A percentile compares a stretch with the other conserved stretches of the same genome.
phyloP scores from a whole-genome alignment of 192 early-diverging fungal genomes.

The Backusella circina region DNA sequence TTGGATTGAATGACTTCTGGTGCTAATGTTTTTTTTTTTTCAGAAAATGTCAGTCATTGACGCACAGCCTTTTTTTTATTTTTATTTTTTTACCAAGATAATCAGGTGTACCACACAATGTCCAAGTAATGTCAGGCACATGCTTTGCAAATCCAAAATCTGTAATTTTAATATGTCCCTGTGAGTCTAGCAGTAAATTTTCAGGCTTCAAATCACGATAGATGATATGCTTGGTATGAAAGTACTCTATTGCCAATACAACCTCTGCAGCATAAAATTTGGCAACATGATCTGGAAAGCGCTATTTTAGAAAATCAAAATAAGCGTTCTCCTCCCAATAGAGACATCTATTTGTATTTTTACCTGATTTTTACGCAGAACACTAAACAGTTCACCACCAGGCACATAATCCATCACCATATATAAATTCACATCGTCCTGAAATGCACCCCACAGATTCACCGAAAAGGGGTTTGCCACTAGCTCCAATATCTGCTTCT shows the following conservation, averaged over 20 bases:
- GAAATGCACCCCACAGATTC: conserved; percentile 85
- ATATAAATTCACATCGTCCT: conserved; percentile 88
- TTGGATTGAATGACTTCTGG: conserved; percentile 96
- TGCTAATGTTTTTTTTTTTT: conserved; percentile 78
- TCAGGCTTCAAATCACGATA: conserved; percentile 97
- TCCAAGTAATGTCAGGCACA: conserved; percentile 77
- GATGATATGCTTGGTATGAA: conserved; percentile 88
- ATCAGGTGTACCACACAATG: conserved; percentile 95
- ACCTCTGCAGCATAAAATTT: conserved; percentile 95
- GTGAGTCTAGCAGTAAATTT: conserved; percentile 74
- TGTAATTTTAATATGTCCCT: conserved; percentile 93
- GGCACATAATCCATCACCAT: conserved; percentile 96
- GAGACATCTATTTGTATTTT: neutral
- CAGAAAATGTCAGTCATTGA: neutral
- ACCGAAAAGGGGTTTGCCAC: conserved; percentile 77
- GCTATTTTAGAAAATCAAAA: conserved; percentile 39
- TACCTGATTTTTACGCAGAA: conserved; percentile 78
- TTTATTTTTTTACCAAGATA: conserved; percentile 51
- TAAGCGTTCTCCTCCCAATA: too few species aligned
- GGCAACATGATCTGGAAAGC: conserved; percentile 91
- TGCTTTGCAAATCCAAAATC: conserved; percentile 97
- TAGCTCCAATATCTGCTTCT: conserved; percentile 68
- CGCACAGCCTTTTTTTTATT: neutral
- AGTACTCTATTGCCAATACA: conserved; percentile 87
- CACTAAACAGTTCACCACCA: conserved; percentile 94